Conservation (phyloP, 73 alveolate genomes). For the Paramecium biaurelia region DNA sequence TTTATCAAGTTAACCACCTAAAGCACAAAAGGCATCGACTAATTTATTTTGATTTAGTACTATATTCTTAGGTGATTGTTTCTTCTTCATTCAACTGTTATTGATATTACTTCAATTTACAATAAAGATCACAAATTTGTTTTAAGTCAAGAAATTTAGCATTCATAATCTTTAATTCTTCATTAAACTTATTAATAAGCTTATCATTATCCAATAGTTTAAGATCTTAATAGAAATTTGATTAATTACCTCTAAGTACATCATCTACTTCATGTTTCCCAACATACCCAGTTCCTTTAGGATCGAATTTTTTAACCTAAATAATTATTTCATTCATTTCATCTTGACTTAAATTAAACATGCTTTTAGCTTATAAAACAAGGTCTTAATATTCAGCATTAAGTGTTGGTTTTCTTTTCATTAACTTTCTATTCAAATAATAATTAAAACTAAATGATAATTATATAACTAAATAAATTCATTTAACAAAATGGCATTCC, state of each 20-base stretch:
- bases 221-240: neutral
- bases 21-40: slow-evolving; percentile 79
- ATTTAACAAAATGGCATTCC: neutral
- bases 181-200: neutral
- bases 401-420: neutral
- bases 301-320: slow-evolving; percentile 1
- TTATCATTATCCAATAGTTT: neutral
- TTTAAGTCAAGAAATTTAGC: neutral
- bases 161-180: slow-evolving; percentile 27
- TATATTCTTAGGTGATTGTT: slow-evolving; percentile 34
- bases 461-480: neutral
- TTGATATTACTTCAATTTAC: neutral
- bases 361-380: neutral
- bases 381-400: neutral
- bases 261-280: slow-evolving; percentile 37
- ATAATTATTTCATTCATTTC: slow-evolving; percentile 1
- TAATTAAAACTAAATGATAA: neutral
- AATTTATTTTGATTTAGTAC: neutral
- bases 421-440: neutral
- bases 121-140: slow-evolving; percentile 25
- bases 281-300: slow-evolving; percentile 33
- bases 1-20: slow-evolving; percentile 72
- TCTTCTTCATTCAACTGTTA: slow-evolving; percentile 19
- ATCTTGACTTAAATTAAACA: neutral
- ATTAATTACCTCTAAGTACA: slow-evolving; percentile 11